Evolutionary conservation across 495 filamentous ascomycete species (phyloP).

Genomic region (Chaetomium cochliodes): DNA sequence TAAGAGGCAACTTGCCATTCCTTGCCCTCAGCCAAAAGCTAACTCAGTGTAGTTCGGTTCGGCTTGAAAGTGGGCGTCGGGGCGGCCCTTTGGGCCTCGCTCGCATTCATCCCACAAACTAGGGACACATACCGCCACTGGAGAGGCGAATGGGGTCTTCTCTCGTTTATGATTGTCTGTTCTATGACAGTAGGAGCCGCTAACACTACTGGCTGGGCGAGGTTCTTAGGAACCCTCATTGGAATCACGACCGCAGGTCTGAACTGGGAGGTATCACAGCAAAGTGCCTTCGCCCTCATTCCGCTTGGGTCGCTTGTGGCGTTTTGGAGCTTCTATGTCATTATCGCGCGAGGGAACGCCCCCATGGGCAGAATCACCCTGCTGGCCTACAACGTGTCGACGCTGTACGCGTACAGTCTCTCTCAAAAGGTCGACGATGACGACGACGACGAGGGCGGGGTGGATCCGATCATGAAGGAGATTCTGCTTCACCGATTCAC

Average conservation of each 20-base stretch:
- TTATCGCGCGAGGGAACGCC: constrained; percentile 76
- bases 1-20: constrained; percentile 25
- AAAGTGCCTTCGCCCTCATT: constrained; percentile 70
- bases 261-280: constrained; percentile 71
- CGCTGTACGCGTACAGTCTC: constrained; percentile 89
- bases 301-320: constrained; percentile 78
- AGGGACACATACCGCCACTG: constrained; percentile 80
- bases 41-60: constrained; percentile 55
- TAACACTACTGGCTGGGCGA: constrained; percentile 83
- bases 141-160: constrained; percentile 93
- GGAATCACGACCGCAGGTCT: constrained; percentile 73
- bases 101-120: constrained; percentile 76
- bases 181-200: constrained; percentile 95
- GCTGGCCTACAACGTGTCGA: constrained; percentile 95
- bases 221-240: constrained; percentile 84
- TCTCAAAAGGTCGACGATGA: constrained; percentile 75
- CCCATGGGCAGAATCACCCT: constrained; percentile 90
- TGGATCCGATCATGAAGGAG: constrained; percentile 76
- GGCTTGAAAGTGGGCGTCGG: constrained; percentile 91
- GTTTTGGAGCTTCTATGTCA: constrained; percentile 82
- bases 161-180: constrained; percentile 98
- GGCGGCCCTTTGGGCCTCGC: constrained; percentile 80
- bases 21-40: constrained; percentile 15
- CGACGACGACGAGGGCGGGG: constrained; percentile 81
- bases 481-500: constrained; percentile 89